phyloP scores from a whole-genome alignment of 768 basidiomycete genomes.

The Lactarius vividus region DNA sequence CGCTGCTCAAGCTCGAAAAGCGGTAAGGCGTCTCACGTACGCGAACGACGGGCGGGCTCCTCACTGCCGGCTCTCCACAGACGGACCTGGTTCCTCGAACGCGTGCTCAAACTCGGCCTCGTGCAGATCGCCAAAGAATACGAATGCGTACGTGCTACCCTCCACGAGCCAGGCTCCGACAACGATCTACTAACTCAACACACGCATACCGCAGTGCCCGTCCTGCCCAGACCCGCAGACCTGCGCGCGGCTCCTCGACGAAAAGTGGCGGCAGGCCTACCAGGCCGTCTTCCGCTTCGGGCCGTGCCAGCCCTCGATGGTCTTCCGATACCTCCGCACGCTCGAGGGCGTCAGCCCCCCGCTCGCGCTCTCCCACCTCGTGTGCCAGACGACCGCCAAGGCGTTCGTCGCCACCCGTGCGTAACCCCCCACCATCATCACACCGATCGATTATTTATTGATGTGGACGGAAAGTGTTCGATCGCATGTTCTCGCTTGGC shows the following conservation, averaged over 20 bases:
- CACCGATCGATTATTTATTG: neutral
- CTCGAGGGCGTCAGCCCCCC: slow-evolving; percentile 91
- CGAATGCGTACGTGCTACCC: slow-evolving; percentile 67
- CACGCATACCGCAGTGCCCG: slow-evolving; percentile 50
- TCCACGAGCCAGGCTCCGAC: neutral
- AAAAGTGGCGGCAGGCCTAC: slow-evolving; percentile 92
- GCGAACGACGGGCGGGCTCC: neutral
- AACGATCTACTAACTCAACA: no score
- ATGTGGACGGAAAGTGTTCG: slow-evolving; percentile 58
- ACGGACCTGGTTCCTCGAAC: slow-evolving; percentile 93
- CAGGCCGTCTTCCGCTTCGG: slow-evolving; percentile 85
- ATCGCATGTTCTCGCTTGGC: slow-evolving; percentile 85
- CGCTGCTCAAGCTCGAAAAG: slow-evolving; percentile 86
- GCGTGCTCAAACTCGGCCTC: slow-evolving; percentile 86
- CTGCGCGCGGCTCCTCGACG: slow-evolving; percentile 84
- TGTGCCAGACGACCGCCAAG: slow-evolving; percentile 87
- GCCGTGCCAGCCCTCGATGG: slow-evolving; percentile 88
- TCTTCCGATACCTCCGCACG: slow-evolving; percentile 86
- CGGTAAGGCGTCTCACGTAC: slow-evolving; percentile 41
- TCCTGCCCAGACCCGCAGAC: slow-evolving; percentile 77
- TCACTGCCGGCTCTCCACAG: slow-evolving; percentile 37
- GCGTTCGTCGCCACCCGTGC: slow-evolving; percentile 82
- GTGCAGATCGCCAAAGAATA: slow-evolving; percentile 91
- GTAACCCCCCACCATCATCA: slow-evolving; percentile 33
- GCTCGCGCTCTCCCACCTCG: slow-evolving; percentile 78